Evolutionary conservation across 139 green algal species (phyloP), one percentile per base, ranked within the genome.

Genomic region (Astrephomene gubernaculifera): DNA sequence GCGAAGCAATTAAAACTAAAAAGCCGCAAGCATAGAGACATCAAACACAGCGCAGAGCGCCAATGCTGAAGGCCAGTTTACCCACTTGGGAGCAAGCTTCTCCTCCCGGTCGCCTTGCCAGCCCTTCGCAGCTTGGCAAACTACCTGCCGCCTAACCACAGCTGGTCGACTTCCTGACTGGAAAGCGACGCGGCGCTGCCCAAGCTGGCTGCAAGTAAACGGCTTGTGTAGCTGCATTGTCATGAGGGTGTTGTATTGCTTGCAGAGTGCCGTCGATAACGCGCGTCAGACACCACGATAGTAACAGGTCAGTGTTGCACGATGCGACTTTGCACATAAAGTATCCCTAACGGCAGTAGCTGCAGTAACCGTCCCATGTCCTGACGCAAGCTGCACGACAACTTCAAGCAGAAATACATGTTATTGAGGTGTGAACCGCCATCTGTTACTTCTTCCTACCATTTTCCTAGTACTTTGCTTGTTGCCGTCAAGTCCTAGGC

Each of bases 61-160:
- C 17, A 57, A 57, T 57, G 12, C 12, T 57, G 12, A 12, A 12
- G 12, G 27, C 10, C 19, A 24, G 57, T 21, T 9, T 39, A 74
- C 78, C 10, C 78, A 84, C 78, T 84, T 84, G 0, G 78, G 61
- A 29, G 60, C 27, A 41, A 84, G 78, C 78, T 84, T 84, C 60
- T 84, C 78, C 41, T 74, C 78, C 3, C 12, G 10, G 8, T 74
- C 78, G 29, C 60, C 76, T 9, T 73, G 60, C 76, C 76, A 83
- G 12, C n/a, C n/a, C n/a, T n/a, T 63, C 35, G 10, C 19, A 38
- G 57, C 76, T 29, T 72, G 19, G 41, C 60, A 83, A 19, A 68
- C 39, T 60, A 72, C 10, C 31, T 35, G 36, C 31, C 74, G 74
- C n/a, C 17, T 38, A 0, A 63, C 29, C 14, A 39, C 7, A 2